Evolutionary conservation across 2,329 filamentous ascomycete genomes (phyloP).

Genomic region (Nemania bipapillata): DNA sequence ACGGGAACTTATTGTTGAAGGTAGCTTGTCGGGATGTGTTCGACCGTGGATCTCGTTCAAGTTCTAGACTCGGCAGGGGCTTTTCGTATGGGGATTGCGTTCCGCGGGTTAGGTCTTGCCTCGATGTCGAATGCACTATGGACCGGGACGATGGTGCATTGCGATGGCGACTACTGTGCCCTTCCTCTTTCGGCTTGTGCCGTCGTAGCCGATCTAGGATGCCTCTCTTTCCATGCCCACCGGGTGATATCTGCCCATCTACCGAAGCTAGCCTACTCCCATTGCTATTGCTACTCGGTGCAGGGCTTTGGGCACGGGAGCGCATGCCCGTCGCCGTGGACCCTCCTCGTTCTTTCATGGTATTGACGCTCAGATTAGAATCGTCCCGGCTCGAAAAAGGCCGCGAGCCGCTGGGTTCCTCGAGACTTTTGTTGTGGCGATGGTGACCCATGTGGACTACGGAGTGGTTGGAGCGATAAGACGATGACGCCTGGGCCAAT

Average conservation of each 20-base stretch:
- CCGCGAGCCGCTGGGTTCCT: conserved; percentile 72
- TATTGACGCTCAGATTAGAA: conserved; percentile 63
- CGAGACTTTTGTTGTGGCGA: conserved; percentile 76
- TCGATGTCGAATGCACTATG: conserved; percentile 63
- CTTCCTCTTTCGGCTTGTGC: conserved; percentile 67
- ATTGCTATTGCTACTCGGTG: conserved; percentile 77
- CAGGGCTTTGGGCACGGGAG: conserved; percentile 80
- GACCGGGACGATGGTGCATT: conserved; percentile 66
- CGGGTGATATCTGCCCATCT: conserved; percentile 70
- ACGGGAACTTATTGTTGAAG: conserved; percentile 72
- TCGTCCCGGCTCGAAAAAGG: conserved; percentile 83
- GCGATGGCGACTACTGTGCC: conserved; percentile 56
- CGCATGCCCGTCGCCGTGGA: conserved; percentile 56
- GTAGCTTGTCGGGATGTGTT: conserved; percentile 59
- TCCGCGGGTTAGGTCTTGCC: conserved; percentile 57
- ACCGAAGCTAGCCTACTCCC: conserved; percentile 61
- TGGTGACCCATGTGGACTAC: conserved; percentile 73
- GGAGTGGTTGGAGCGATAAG: conserved; percentile 67
- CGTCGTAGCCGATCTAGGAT: conserved; percentile 63
- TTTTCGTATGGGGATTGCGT: conserved; percentile 56
- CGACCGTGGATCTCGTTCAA: conserved; percentile 42
- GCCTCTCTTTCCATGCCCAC: conserved; percentile 63
- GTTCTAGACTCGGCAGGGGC: conserved; percentile 47
- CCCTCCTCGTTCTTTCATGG: conserved; percentile 65
- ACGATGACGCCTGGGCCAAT: conserved; percentile 71